phyloP scores from a whole-genome alignment of 768 basidiomycete species.

The Suillus alpinus region DNA sequence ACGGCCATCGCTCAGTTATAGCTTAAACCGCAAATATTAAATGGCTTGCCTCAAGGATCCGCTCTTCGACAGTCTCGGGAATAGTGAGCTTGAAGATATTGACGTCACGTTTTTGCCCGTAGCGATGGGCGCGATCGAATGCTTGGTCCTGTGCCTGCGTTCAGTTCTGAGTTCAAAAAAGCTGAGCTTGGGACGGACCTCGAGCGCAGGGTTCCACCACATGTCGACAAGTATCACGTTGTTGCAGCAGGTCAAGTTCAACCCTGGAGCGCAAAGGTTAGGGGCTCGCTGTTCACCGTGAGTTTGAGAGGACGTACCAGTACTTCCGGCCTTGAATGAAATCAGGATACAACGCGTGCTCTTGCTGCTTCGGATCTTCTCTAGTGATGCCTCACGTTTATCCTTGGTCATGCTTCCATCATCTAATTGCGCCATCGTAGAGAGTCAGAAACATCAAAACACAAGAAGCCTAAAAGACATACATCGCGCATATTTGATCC shows the following conservation, averaged over 20 bases:
- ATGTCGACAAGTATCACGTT: constrained; percentile 91
- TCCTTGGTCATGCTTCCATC: constrained; percentile 83
- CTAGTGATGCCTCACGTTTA: constrained; percentile 72
- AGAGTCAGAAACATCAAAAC: constrained; percentile 6
- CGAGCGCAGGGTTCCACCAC: constrained; percentile 94
- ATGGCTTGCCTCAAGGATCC: constrained; percentile 63
- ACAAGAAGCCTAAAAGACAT: constrained; percentile 34
- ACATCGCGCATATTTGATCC: constrained; percentile 84
- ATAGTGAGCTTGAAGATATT: constrained; percentile 90
- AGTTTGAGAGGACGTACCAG: constrained; percentile 48
- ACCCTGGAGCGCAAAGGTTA: constrained; percentile 41
- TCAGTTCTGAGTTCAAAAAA: constrained; percentile 11
- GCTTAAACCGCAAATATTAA: neutral
- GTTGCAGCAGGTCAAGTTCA: constrained; percentile 91
- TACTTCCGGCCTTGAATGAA: constrained; percentile 94
- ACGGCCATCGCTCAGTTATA: neutral
- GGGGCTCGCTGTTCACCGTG: neutral
- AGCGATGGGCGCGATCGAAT: constrained; percentile 87
- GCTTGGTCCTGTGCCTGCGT: constrained; percentile 70
- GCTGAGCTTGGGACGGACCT: constrained; percentile 42
- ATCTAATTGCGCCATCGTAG: constrained; percentile 45
- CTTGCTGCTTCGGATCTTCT: constrained; percentile 62
- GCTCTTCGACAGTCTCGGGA: constrained; percentile 81
- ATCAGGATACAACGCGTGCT: constrained; percentile 79
- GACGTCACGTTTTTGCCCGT: constrained; percentile 84